phyloP scores from a whole-genome alignment of 2,329 filamentous ascomycete species.

The Talaromyces sp. region DNA sequence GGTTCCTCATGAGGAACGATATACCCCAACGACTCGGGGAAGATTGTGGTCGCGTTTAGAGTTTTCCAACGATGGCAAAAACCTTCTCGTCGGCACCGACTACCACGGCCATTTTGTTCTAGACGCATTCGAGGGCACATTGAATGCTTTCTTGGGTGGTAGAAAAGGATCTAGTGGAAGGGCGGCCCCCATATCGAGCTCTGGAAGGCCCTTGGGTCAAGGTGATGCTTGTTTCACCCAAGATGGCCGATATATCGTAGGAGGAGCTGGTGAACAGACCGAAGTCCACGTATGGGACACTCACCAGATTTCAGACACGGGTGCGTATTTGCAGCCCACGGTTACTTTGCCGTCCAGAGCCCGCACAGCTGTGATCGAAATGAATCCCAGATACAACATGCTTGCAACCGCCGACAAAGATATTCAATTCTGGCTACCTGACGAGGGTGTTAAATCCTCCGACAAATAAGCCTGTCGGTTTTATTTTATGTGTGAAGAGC shows the following conservation, averaged over 20 bases:
- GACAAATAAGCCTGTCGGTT: slow-evolving; percentile 24
- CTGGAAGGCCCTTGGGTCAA: slow-evolving; percentile 50
- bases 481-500: background rate
- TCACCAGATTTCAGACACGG: slow-evolving; percentile 50
- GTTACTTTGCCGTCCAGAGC: slow-evolving; percentile 43
- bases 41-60: slow-evolving; percentile 79
- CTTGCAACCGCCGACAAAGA: slow-evolving; percentile 87
- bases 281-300: slow-evolving; percentile 87
- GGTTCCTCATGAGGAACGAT: slow-evolving; percentile 51
- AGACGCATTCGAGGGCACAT: slow-evolving; percentile 81
- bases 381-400: slow-evolving; percentile 89
- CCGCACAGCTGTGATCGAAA: slow-evolving; percentile 70
- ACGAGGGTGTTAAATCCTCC: slow-evolving; percentile 43
- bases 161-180: slow-evolving; percentile 46
- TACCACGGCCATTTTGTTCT: slow-evolving; percentile 82
- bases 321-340: slow-evolving; percentile 47
- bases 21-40: slow-evolving; percentile 45
- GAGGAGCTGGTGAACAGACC: slow-evolving; percentile 63
- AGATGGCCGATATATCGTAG: slow-evolving; percentile 83
- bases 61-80: slow-evolving; percentile 94
- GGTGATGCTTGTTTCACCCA: slow-evolving; percentile 85
- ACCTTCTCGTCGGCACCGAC: slow-evolving; percentile 76
- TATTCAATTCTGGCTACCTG: slow-evolving; percentile 71
- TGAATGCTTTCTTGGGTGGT: slow-evolving; percentile 67
- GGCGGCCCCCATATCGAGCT: slow-evolving; percentile 47